Conservation (phyloP, 495 filamentous ascomycete species). For the Aspergillus biplanus region DNA sequence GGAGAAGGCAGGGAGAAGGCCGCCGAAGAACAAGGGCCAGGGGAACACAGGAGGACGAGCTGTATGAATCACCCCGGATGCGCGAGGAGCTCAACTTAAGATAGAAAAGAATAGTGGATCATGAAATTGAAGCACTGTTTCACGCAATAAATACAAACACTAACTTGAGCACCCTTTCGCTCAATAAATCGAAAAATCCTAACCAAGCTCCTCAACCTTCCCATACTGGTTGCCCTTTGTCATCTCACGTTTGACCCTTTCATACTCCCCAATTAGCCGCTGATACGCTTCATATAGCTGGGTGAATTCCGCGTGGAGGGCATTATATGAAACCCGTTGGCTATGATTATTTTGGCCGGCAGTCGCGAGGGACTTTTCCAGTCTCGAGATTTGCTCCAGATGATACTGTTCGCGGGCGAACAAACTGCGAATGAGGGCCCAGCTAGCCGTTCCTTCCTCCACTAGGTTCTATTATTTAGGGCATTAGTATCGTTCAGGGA, state of each 20-base stretch:
- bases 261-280: not conserved
- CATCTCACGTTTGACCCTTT: not conserved
- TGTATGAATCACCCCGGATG: too few species aligned
- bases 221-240: too few species aligned
- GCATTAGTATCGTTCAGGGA: not conserved
- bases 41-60: too few species aligned
- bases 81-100: too few species aligned
- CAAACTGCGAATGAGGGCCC: not conserved
- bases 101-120: too few species aligned
- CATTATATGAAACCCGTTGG: not conserved
- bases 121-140: too few species aligned
- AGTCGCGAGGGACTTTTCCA: slow-evolving; percentile 1
- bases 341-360: not conserved
- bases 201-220: too few species aligned
- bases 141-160: too few species aligned
- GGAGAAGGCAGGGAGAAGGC: too few species aligned
- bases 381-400: slow-evolving; percentile 6
- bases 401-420: slow-evolving; percentile 8
- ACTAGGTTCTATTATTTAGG: not conserved
- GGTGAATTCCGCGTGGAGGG: not conserved
- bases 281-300: not conserved
- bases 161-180: too few species aligned
- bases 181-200: too few species aligned
- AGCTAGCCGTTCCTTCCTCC: not conserved
- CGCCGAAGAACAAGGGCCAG: too few species aligned